A percentile compares a stretch with the other conserved stretches of the same genome.
Conservation (phyloP, 2,329 filamentous ascomycete genomes). For the Trichoderma sp. region DNA sequence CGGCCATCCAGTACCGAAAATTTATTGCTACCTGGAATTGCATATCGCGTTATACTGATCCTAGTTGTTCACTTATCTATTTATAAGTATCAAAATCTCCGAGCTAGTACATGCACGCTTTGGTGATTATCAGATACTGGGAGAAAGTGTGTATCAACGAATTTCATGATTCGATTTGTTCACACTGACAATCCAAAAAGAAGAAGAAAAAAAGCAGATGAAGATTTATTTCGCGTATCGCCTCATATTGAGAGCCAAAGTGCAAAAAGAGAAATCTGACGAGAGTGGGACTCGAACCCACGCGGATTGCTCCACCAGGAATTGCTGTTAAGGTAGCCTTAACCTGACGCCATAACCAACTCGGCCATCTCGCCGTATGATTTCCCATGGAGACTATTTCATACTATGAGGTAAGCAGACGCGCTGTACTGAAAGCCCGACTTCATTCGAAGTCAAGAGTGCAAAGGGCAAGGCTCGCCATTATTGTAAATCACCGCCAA, state of each 20-base stretch:
- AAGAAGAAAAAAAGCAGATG: neutral
- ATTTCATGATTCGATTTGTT: too few relatives aligned
- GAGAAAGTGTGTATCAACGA: too few relatives aligned
- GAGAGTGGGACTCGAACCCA: conserved; percentile 24
- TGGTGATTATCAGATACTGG: too few relatives aligned
- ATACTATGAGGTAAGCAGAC: neutral
- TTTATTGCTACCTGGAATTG: too few relatives aligned
- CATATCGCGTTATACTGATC: too few relatives aligned
- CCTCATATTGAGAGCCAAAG: neutral
- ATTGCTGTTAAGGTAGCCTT: conserved; percentile 23
- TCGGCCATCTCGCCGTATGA: conserved; percentile 21
- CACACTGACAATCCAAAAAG: neutral
- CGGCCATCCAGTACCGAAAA: neutral
- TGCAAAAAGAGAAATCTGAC: conserved; percentile 13
- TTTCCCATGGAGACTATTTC: neutral
- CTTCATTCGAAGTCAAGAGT: neutral
- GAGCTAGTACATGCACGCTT: too few relatives aligned
- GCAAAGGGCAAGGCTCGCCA: neutral
- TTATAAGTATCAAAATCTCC: too few relatives aligned
- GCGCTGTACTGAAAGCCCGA: too few relatives aligned
- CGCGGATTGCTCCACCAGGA: conserved; percentile 24
- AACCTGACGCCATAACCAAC: conserved; percentile 24
- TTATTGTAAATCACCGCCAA: neutral
- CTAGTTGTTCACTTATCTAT: too few relatives aligned
- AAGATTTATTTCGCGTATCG: neutral